Conservation (phyloP, 805 yeast species). For the Barnettozyma siamensis region DNA sequence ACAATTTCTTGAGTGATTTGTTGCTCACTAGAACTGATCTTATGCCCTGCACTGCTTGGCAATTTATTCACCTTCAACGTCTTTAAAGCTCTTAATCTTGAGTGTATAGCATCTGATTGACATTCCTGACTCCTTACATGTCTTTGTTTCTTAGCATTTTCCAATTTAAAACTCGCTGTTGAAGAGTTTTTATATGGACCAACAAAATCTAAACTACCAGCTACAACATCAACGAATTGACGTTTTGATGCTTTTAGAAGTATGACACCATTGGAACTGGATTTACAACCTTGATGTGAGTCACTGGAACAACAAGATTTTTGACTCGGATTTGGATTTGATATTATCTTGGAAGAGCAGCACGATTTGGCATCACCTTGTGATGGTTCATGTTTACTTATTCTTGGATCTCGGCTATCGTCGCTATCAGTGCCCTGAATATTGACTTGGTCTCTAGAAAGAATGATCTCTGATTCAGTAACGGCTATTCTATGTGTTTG, state of each 20-base stretch:
- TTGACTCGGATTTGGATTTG: not conserved
- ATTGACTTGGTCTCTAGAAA: conserved; percentile 13
- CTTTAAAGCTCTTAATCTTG: conserved; percentile 9
- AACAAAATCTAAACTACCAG: conserved; percentile 22
- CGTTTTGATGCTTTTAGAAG: conserved; percentile 23
- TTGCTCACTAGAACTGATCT: no score
- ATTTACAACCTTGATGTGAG: conserved; percentile 6
- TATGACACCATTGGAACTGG: conserved; percentile 18
- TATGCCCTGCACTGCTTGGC: no score
- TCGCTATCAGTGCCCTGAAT: conserved; percentile 5
- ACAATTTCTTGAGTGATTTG: no score
- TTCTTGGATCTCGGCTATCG: not conserved
- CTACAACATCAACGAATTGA: conserved; percentile 23
- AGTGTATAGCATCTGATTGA: conserved; percentile 2
- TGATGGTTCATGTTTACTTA: not conserved
- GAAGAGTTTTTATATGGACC: conserved; percentile 21
- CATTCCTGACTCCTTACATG: conserved; percentile 9
- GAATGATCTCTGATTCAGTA: conserved; percentile 19
- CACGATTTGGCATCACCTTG: not conserved
- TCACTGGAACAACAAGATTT: conserved; percentile 6
- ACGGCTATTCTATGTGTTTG: conserved; percentile 28
- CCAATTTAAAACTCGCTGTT: conserved; percentile 15
- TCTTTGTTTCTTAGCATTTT: conserved; percentile 2
- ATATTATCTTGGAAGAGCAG: conserved; percentile 1
- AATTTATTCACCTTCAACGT: conserved; percentile 14